Percentiles rank a stretch among this genome's conserved stretches.
Conservation (phyloP, 805 yeast species). For the Scheffersomyces lignosus region DNA sequence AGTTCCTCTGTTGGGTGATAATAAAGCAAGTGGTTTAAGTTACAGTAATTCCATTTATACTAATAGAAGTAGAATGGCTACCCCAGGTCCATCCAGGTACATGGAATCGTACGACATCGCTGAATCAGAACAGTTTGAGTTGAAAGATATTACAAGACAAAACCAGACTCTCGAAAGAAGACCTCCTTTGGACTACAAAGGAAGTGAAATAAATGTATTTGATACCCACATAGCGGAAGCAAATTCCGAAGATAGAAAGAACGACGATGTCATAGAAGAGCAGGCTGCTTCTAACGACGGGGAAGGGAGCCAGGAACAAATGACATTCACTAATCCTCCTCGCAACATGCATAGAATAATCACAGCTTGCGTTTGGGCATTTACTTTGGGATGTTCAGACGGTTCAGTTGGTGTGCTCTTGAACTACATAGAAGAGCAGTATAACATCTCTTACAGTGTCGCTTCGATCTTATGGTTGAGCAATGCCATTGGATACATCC, state of each 20-base stretch:
- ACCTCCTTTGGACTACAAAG: conserved; percentile 4
- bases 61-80: too few relatives aligned
- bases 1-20: too few relatives aligned
- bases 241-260: neutral
- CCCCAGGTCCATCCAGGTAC: too few relatives aligned
- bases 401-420: conserved; percentile 24
- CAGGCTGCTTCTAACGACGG: neutral
- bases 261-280: neutral
- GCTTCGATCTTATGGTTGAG: conserved; percentile 22
- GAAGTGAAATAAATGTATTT: conserved; percentile 3
- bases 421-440: conserved; percentile 19
- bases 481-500: conserved; percentile 18
- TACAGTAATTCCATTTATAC: too few relatives aligned
- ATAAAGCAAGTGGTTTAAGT: too few relatives aligned
- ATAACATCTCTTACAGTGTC: conserved; percentile 15
- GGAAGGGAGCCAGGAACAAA: conserved; percentile 2
- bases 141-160: too few relatives aligned
- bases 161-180: conserved; percentile 7
- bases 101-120: too few relatives aligned
- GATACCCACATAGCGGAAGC: neutral
- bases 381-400: conserved; percentile 16
- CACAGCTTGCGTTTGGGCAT: conserved; percentile 16
- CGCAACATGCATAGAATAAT: conserved; percentile 14
- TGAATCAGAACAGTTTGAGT: too few relatives aligned
- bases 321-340: conserved; percentile 17